Percentiles rank a stretch among this genome's conserved stretches.
phyloP scores from a whole-genome alignment of 2,329 filamentous ascomycete genomes.

The Aaosphaeria arxii region DNA sequence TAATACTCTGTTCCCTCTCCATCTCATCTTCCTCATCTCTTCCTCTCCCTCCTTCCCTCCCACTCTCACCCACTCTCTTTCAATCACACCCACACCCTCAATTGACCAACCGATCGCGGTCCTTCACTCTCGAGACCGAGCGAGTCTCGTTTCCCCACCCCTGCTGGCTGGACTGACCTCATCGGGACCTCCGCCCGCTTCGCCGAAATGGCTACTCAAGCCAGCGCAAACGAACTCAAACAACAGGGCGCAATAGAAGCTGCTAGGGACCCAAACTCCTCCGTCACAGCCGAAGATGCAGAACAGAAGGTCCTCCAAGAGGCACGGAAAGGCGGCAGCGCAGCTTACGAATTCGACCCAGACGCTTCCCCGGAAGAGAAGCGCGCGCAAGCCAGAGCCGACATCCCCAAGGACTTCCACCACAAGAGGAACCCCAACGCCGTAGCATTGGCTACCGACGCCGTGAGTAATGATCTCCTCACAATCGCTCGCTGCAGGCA shows the following conservation, averaged over 20 bases:
- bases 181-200: conserved; percentile 6
- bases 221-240: conserved; percentile 65
- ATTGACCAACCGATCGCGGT: conserved; percentile 3
- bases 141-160: not conserved
- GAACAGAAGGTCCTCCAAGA: conserved; percentile 73
- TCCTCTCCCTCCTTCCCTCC: not conserved
- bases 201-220: conserved; percentile 26
- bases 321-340: conserved; percentile 72
- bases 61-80: not conserved
- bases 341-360: conserved; percentile 84
- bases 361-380: conserved; percentile 82
- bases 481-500: not conserved
- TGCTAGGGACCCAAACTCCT: conserved; percentile 66
- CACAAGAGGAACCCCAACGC: conserved; percentile 61
- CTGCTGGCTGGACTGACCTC: not conserved
- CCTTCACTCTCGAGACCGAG: not conserved
- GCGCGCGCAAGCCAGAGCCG: conserved; percentile 69
- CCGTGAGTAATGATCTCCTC: conserved; percentile 41
- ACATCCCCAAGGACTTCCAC: conserved; percentile 62
- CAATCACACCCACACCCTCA: conserved; percentile 1
- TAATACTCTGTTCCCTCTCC: not conserved
- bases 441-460: conserved; percentile 73
- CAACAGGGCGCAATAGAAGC: conserved; percentile 77
- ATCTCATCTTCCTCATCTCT: not conserved
- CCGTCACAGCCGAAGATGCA: conserved; percentile 66